Evolutionary conservation across 768 basidiomycete genomes (phyloP).

Genomic region (Mycena rosella): DNA sequence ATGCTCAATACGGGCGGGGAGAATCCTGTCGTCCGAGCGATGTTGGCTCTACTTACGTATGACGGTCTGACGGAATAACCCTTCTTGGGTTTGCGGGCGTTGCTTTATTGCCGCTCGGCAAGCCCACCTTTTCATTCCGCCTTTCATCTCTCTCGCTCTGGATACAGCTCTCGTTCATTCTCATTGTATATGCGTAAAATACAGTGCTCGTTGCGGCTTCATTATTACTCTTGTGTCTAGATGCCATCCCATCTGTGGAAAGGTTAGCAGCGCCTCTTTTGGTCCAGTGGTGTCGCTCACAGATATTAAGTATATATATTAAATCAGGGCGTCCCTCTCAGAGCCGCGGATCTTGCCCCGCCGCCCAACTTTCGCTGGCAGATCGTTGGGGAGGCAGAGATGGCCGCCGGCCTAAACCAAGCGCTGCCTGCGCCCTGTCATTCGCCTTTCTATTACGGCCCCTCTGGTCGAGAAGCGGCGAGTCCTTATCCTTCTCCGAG

Average conservation of each 20-base stretch:
- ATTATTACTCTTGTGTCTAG: constrained; percentile 24
- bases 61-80: constrained; percentile 38
- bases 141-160: background rate
- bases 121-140: no score
- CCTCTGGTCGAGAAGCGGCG: constrained; percentile 6
- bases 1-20: constrained; percentile 56
- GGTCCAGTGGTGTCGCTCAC: constrained; percentile 18
- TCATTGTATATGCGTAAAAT: constrained; percentile 27
- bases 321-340: constrained; percentile 20
- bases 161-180: constrained; percentile 18
- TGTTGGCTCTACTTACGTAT: constrained; percentile 40
- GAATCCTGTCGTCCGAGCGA: constrained; percentile 56
- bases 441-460: constrained; percentile 28
- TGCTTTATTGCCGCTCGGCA: constrained; percentile 9
- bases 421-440: constrained; percentile 34
- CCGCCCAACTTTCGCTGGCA: constrained; percentile 37
- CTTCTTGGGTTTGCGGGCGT: background rate
- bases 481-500: constrained; percentile 26
- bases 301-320: constrained; percentile 29
- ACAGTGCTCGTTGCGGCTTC: constrained; percentile 20
- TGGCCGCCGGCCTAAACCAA: constrained; percentile 25
- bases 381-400: constrained; percentile 22
- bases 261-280: constrained; percentile 2
- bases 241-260: constrained; percentile 24
- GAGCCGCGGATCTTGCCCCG: constrained; percentile 20